Evolutionary conservation across 352 stramenopile genomes (phyloP), one percentile per base, ranked within the genome.

Genomic region (Globisporangium polare): DNA sequence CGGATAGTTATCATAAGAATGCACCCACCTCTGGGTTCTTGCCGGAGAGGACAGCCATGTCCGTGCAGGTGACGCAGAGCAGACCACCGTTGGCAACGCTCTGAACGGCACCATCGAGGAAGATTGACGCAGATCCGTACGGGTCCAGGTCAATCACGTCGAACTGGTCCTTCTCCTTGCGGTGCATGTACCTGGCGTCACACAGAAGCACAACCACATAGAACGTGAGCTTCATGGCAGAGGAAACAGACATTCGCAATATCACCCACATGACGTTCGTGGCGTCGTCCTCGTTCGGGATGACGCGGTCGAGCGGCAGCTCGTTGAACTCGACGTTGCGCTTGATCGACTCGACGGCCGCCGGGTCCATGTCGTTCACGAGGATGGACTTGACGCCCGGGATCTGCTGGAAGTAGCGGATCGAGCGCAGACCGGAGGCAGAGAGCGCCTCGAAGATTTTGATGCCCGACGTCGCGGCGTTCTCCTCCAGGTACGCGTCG

Each of bases 61-160:
- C 98, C 3, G 98, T 99, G 75, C 96, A 99, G 5, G 98, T 99
- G n/a, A 99, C 88, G 71, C 95, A 99, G 33, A 99, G 73, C 43
- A 99, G 74, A 41, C 98, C 98, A 53, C 98, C 98, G 71, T 98
- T 94, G 35, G 78, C 68, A 4, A 99, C 86, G 46, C 88, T 89
- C 71, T 99, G 97, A 24, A 99, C 91, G 0, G 97, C 97, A 9
- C 88, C 88, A 75, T 99, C 98, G 39, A 99, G 73, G 76, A 99
- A 99, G 33, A 98, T 98, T 24, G 97, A 97, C 17, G 97, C 96
- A 18, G 92, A 98, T 35, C 98, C 98, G 72, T 99, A 99, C 41
- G 98, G 98, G 75, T 99, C 98, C 27, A 99, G 74, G 71, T 99
- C 98, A 73, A 99, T 98, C 39, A 99, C 97, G 73, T 99, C 97